phyloP scores from a whole-genome alignment of 2,329 filamentous ascomycete genomes.

The Penicillium rolfsii region DNA sequence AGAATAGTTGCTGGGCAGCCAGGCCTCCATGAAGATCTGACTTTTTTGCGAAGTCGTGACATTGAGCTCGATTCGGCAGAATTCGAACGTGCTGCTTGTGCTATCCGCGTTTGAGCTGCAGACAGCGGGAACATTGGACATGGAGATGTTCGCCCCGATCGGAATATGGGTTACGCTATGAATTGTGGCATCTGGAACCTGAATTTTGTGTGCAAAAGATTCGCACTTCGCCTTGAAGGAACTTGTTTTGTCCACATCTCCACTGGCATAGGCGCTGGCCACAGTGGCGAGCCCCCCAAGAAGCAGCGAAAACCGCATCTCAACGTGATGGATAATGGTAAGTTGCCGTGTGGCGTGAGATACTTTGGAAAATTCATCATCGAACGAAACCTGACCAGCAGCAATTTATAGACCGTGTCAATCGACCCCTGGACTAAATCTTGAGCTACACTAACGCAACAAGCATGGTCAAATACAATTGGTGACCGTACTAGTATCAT shows the following conservation, averaged over 20 bases:
- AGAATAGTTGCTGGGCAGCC: constrained; percentile 51
- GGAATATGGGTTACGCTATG: constrained; percentile 1
- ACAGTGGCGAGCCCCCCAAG: neutral
- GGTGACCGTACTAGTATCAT: neutral
- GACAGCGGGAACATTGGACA: neutral
- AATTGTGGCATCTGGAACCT: neutral
- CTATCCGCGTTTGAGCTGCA: neutral
- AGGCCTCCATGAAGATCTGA: constrained; percentile 42
- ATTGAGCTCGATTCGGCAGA: constrained; percentile 5
- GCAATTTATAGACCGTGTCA: neutral
- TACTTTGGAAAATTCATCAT: neutral
- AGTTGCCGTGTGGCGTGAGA: neutral
- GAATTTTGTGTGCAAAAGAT: neutral
- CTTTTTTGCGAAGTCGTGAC: constrained; percentile 6
- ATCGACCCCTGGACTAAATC: neutral
- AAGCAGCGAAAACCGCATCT: neutral
- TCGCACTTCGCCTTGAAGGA: neutral
- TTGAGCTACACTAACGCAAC: neutral
- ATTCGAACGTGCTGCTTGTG: neutral
- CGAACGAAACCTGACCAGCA: too few relatives aligned
- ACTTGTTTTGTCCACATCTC: neutral
- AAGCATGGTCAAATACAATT: neutral
- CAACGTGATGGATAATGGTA: neutral
- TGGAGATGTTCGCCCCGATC: constrained; percentile 1
- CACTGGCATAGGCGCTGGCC: neutral